Conservation (phyloP, 192 early-diverging fungal species). For the Chytriomyces hyalinus region DNA sequence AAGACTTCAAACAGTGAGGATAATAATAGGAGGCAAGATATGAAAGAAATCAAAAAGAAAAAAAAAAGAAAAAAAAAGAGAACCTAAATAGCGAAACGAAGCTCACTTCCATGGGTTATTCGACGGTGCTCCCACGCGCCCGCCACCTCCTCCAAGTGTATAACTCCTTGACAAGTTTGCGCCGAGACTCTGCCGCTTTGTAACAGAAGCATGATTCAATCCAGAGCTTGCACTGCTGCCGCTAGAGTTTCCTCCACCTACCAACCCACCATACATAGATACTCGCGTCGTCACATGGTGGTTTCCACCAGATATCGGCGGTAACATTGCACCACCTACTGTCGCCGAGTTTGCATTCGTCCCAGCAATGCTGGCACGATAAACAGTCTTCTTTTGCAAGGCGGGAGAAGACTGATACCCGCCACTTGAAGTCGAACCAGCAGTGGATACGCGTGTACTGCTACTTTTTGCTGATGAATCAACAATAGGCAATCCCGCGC, state of each 20-base stretch:
- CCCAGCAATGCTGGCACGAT: slow-evolving; percentile 11
- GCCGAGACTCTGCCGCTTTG: slow-evolving; percentile 19
- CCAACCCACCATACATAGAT: slow-evolving; percentile 28
- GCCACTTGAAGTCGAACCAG: neutral
- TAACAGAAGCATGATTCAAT: neutral
- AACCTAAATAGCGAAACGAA: too few relatives aligned
- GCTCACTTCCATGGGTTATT: slow-evolving; percentile 14
- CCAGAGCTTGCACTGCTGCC: neutral
- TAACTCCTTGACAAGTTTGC: slow-evolving; percentile 32
- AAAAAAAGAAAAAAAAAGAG: neutral
- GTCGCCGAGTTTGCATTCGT: neutral
- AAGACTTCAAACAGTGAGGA: neutral
- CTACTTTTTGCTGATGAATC: neutral
- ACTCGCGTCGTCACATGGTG: slow-evolving; percentile 8
- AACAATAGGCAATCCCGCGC: neutral
- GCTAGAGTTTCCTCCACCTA: neutral
- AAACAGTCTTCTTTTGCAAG: neutral
- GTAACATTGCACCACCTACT: neutral
- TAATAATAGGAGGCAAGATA: neutral
- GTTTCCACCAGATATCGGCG: slow-evolving; percentile 8
- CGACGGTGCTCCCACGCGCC: neutral
- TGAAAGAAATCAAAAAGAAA: neutral
- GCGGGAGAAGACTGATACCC: neutral
- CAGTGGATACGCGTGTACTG: neutral
- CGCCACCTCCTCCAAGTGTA: slow-evolving; percentile 19